Base-by-base conservation (phyloP, 2,329 filamentous ascomycete species). In the Cladophialophora exuberans region DNA sequence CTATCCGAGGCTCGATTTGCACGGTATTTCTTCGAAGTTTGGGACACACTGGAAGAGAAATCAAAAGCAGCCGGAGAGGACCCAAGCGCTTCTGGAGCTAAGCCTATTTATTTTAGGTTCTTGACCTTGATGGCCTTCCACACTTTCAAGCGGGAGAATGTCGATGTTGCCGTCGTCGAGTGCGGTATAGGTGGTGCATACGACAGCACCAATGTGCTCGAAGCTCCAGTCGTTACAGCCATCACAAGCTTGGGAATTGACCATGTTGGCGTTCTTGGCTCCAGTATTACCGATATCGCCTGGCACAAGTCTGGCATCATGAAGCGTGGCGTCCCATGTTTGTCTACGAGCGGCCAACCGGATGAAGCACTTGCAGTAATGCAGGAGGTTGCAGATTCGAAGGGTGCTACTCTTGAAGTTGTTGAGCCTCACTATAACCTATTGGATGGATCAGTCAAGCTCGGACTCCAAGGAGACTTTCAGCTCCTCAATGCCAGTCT, bases 261-360 rank as follows among this genome's bases (percentile, higher is more conserved):
- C 65, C 92, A 97, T 70, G 85, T 87, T 1, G 84, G 81, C 3
- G 85, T 96, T 79, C 77, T 97, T 30, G 92, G 92, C 9, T 79
- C 82, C 31, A 92, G 90, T 0, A 81, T 93, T 46, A 85, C 88
- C 53, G 78, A 90, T 66, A 96, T 96, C 61, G 86, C 91, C 2
- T 96, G 91, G 92, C 89, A 96, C 69, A 97, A 97, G 71, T 87
- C 86, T 5, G 92, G 92, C 1, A 89, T 97, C 39, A 87, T 95
- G 69, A 96, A 95, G 70, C 47, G 72, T 1, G 83, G 82, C 0
- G 80, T 80, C 3, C 78, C 80, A 20, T 84, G 81, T 1, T 89
- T 88, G 57, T 86, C 86, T 0, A 81, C 81, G 2, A 76, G 0
- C 85, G 88, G 60, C 73, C 76, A 26, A 33, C 28, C 38, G 4